Percentiles rank a stretch among this genome's conserved stretches.
These are phyloP conservation scores for Clitoria ternatea DNA, from an alignment of 306 rosid genomes.

Conservation along the genomic window DNA sequence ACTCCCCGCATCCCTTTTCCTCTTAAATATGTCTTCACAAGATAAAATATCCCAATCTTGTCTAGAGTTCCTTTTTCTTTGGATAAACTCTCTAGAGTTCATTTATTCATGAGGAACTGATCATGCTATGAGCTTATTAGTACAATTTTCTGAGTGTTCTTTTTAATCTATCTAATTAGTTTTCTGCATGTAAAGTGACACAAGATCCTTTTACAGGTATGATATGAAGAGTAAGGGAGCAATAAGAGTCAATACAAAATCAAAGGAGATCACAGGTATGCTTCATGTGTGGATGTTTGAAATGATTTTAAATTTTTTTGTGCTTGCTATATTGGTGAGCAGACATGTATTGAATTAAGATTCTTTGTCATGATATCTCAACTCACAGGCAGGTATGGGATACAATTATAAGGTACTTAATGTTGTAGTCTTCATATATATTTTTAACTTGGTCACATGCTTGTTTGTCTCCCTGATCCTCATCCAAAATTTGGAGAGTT, in stretches of 20 bases:
- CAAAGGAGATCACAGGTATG: conserved; percentile 77
- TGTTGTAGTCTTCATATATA: conserved; percentile 13
- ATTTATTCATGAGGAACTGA: conserved; percentile 17
- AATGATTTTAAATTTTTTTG: not conserved
- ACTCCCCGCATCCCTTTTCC: not conserved
- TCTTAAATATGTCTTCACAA: conserved; percentile 1
- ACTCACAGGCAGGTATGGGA: conserved; percentile 87
- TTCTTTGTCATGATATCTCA: conserved; percentile 8
- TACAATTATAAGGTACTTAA: conserved; percentile 80
- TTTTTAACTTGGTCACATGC: not conserved
- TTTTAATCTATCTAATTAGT: conserved; percentile 7
- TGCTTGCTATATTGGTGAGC: conserved; percentile 14
- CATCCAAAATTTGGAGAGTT: too few species aligned
- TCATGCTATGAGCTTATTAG: not conserved
- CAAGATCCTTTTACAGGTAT: conserved; percentile 51
- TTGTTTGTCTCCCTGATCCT: conserved; percentile 4
- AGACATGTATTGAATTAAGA: not conserved
- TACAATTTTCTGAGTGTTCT: conserved; percentile 3
- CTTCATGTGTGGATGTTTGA: conserved; percentile 11
- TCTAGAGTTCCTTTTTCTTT: too few species aligned
- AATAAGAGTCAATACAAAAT: conserved; percentile 76
- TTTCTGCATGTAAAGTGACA: conserved; percentile 21
- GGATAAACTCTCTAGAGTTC: too few species aligned
- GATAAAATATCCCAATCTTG: conserved; percentile 17
- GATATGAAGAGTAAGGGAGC: conserved; percentile 92